A percentile compares a stretch with the other conserved stretches of the same genome.
phyloP scores from a whole-genome alignment of 768 basidiomycete species.

The Holtermanniella nyarrowii region DNA sequence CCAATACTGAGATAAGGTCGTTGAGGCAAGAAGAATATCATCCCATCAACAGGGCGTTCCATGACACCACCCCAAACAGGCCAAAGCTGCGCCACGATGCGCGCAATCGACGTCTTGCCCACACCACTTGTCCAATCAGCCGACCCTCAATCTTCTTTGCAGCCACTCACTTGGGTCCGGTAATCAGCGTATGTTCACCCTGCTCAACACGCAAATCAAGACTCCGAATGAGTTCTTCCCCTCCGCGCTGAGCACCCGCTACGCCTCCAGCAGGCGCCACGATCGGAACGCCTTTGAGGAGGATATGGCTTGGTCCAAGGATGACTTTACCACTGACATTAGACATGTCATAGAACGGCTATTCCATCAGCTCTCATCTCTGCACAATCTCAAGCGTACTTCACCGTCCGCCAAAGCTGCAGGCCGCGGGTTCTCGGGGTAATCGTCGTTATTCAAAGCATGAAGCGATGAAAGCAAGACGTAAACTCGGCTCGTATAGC shows the following conservation, averaged over 20 bases:
- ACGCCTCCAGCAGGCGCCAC: slow-evolving; percentile 43
- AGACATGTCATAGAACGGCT: slow-evolving; percentile 53
- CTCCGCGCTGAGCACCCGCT: slow-evolving; percentile 40
- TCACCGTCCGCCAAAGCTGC: slow-evolving; percentile 39
- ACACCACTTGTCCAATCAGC: slow-evolving; percentile 54
- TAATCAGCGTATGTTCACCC: slow-evolving; percentile 86
- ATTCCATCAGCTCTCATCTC: not conserved
- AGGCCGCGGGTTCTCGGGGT: slow-evolving; percentile 46
- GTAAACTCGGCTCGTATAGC: slow-evolving; percentile 81
- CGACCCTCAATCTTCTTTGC: not conserved
- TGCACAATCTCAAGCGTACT: slow-evolving; percentile 11
- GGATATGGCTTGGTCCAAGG: slow-evolving; percentile 48
- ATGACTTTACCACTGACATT: slow-evolving; percentile 53
- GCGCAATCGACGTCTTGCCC: slow-evolving; percentile 78
- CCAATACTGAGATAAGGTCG: slow-evolving; percentile 85
- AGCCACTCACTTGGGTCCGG: slow-evolving; percentile 51
- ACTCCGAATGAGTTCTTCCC: slow-evolving; percentile 56
- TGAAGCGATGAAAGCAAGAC: slow-evolving; percentile 76
- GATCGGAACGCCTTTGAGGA: slow-evolving; percentile 42
- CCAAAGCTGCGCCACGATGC: slow-evolving; percentile 86
- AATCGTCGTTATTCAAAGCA: slow-evolving; percentile 47
- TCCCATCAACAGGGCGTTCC: slow-evolving; percentile 52
- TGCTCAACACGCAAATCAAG: slow-evolving; percentile 53
- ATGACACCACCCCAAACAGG: slow-evolving; percentile 45
- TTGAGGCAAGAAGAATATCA: slow-evolving; percentile 69